Conservation (phyloP, 169 alveolate genomes). For the Eimeria necatrix region DNA sequence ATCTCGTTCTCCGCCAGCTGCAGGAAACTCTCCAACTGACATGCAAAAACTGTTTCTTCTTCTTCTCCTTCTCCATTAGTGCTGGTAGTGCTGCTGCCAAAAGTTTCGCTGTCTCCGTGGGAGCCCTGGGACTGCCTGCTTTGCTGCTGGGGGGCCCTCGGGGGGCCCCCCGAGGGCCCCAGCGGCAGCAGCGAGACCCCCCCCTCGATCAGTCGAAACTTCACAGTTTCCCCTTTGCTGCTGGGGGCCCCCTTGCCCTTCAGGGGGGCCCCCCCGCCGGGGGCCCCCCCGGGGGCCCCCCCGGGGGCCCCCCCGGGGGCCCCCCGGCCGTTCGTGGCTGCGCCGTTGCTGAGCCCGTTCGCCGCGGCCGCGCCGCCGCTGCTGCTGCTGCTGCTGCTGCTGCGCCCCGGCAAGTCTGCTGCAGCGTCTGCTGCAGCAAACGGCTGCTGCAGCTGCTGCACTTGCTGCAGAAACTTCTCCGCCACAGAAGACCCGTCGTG, state of each 20-base stretch:
- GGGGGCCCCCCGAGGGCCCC: neutral
- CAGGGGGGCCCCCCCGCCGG: neutral
- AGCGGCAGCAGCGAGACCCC: conserved; percentile 23
- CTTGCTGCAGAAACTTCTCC: conserved; percentile 47
- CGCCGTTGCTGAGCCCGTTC: neutral
- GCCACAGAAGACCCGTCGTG: conserved; percentile 51
- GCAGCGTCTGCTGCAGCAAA: conserved; percentile 19
- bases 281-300: neutral
- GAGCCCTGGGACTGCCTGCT: neutral
- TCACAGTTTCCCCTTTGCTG: neutral
- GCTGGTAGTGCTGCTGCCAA: conserved; percentile 64
- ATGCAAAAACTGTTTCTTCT: neutral
- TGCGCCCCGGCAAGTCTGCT: conserved; percentile 20
- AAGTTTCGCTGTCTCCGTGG: conserved; percentile 26
- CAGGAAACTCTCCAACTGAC: conserved; percentile 47
- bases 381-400: conserved; percentile 19
- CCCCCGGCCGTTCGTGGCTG: neutral
- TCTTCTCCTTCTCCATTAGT: conserved; percentile 49
- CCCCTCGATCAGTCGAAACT: conserved; percentile 73
- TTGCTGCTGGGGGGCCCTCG: conserved; percentile 2
- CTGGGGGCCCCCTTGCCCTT: neutral
- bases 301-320: neutral
- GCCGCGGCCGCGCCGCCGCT: neutral
- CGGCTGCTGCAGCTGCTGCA: conserved; percentile 15
- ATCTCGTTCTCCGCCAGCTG: conserved; percentile 30